Conservation (phyloP, 768 basidiomycete species). For the Neoboletus brunneissimus region DNA sequence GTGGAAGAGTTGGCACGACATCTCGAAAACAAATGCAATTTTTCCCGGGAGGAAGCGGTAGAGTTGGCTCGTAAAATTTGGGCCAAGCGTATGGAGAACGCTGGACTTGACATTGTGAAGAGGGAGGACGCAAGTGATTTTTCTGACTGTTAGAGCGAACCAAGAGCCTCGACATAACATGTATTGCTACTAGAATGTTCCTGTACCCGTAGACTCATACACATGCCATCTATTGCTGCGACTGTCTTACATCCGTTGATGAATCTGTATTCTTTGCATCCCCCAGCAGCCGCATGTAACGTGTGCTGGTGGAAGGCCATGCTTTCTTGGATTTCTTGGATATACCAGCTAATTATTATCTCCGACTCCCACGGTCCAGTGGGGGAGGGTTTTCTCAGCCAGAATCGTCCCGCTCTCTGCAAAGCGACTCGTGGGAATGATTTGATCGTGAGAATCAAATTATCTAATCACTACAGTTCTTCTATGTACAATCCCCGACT, state of each 20-base stretch:
- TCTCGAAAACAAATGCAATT: slow-evolving; percentile 16
- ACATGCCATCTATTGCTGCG: not conserved
- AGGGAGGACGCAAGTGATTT: not conserved
- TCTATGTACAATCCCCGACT: too few species aligned
- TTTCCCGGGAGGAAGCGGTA: slow-evolving; percentile 13
- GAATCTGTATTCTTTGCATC: not conserved
- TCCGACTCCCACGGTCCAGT: too few species aligned
- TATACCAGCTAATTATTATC: too few species aligned
- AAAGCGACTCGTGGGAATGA: too few species aligned
- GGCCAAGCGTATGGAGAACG: slow-evolving; percentile 10
- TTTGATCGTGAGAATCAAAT: too few species aligned
- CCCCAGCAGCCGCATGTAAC: not conserved
- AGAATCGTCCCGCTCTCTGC: too few species aligned
- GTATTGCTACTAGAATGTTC: not conserved
- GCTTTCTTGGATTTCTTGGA: not conserved
- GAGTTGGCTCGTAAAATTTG: slow-evolving; percentile 19
- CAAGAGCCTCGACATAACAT: too few species aligned
- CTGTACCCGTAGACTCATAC: too few species aligned
- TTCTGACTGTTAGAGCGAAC: not conserved
- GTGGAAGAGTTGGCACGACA: slow-evolving; percentile 13
- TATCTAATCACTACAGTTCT: too few species aligned
- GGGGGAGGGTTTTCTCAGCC: too few species aligned
- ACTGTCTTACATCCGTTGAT: not conserved
- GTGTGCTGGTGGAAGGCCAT: too few species aligned
- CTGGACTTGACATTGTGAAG: slow-evolving; percentile 7